Evolutionary conservation across 192 early-diverging fungal genomes (phyloP).

Genomic region (Geranomyces michiganensis): DNA sequence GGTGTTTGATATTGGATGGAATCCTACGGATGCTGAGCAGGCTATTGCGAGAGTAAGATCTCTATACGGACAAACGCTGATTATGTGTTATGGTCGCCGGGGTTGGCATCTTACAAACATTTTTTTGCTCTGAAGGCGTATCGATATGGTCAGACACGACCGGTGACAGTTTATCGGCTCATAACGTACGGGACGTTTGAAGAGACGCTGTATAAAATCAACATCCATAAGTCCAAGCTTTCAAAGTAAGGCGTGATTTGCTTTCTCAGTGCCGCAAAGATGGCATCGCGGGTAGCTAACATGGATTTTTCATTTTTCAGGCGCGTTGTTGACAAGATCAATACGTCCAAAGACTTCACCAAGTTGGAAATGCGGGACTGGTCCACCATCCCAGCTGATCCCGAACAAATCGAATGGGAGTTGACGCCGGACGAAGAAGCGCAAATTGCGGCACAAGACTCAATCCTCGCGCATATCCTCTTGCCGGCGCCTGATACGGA

Average conservation of each 20-base stretch:
- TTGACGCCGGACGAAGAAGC: slow-evolving; percentile 15
- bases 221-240: slow-evolving; percentile 73
- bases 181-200: slow-evolving; percentile 48
- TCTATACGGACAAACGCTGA: background rate
- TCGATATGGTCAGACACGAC: slow-evolving; percentile 50
- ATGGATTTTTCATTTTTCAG: slow-evolving; percentile 1
- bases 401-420: slow-evolving; percentile 8
- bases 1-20: slow-evolving; percentile 65
- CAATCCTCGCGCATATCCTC: slow-evolving; percentile 18
- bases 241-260: slow-evolving; percentile 42
- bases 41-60: slow-evolving; percentile 64
- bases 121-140: too few relatives aligned
- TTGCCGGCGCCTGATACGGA: background rate
- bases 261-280: background rate
- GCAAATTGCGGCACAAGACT: background rate
- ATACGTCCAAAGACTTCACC: slow-evolving; percentile 47
- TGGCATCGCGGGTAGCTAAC: background rate
- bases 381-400: slow-evolving; percentile 47
- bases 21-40: slow-evolving; percentile 46
- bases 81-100: background rate
- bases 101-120: background rate
- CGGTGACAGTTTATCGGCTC: slow-evolving; percentile 54
- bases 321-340: slow-evolving; percentile 67
- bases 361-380: slow-evolving; percentile 58
- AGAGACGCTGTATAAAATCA: slow-evolving; percentile 60